These are phyloP conservation scores for Syncephalis plumigaleata DNA, from an alignment of 371 early-diverging fungal species.

Conservation along the genomic window DNA sequence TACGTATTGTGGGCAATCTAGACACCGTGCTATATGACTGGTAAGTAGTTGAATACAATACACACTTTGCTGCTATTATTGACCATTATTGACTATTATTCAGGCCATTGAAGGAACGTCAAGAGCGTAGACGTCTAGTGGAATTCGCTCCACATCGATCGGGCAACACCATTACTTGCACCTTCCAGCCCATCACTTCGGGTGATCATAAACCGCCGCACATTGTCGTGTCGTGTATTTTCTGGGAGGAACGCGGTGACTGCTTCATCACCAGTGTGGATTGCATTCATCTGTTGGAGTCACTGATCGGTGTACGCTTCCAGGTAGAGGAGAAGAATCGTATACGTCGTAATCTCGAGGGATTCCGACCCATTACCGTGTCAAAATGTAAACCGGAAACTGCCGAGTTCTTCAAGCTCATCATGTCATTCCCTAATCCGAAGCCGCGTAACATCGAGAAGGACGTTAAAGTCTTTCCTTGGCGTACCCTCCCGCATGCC, in stretches of 20 bases:
- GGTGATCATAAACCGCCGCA: constrained; percentile 31
- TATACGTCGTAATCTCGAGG: constrained; percentile 66
- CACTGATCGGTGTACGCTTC: constrained; percentile 51
- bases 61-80: too few relatives aligned
- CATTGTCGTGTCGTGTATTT: constrained; percentile 66
- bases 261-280: constrained; percentile 68
- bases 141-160: constrained; percentile 51
- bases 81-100: background rate
- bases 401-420: constrained; percentile 55
- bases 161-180: constrained; percentile 36
- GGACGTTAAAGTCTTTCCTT: constrained; percentile 68
- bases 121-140: constrained; percentile 43
- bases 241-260: constrained; percentile 54
- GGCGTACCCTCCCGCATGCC: constrained; percentile 42
- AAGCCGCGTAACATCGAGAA: constrained; percentile 77
- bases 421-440: constrained; percentile 70
- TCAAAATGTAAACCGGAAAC: constrained; percentile 55
- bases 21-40: too few relatives aligned
- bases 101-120: constrained; percentile 37
- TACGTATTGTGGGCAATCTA: too few relatives aligned
- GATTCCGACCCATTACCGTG: constrained; percentile 61
- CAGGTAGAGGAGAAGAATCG: constrained; percentile 75
- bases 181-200: constrained; percentile 32
- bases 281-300: constrained; percentile 57
- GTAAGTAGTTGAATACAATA: too few relatives aligned